Base-by-base conservation (phyloP, 768 basidiomycete genomes). In the Lactarius psammicola region DNA sequence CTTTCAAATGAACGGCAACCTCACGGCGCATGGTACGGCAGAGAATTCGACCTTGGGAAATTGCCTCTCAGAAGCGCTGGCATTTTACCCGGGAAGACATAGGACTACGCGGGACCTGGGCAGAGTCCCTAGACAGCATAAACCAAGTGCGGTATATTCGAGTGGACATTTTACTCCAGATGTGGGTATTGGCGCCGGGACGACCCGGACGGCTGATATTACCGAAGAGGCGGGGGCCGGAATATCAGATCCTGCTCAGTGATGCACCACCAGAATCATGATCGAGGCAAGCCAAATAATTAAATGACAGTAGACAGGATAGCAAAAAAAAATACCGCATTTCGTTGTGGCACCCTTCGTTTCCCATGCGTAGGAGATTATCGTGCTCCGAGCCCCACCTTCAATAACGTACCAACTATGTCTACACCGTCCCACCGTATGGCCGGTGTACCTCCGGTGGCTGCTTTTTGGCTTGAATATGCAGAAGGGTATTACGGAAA, bases 401-500 rank as follows among this genome's bases (percentile, higher is more conserved):
- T 97, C 74, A 95, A 75, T 71, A 88, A 77, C 3, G 93, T 94
- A 28, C 94, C 94, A 2, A 90, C 88, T 7, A 96, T 84, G 71
- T 95, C 94, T 2, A 97, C 94, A 49, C 91, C 88, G 51, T 90
- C 87, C 87, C 94, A 97, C 74, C 89, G 77, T 5, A 64, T 69
- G 30, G 59, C 62, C 61, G 84, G 76, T 70, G 83, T 80, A 30
- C 77, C 67, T 56, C 69, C 71, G 23, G 75, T 77, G 30, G 79
- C 81, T 34, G 80, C 83, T 79, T 95, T 95, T 87, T 86, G 59
- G 81, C 78, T 72, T 90, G 86, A 56, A 98, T 95, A 74, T 95
- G 91, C 23, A 79, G 74, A 56, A 99, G 78, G 17, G 94, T 94
- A 76, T 96, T 98, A 62, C 87, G 84, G 82, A 98, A 98, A 78